Evolutionary conservation across 306 rosid genomes (phyloP).

Genomic region (Quercus gilva): DNA sequence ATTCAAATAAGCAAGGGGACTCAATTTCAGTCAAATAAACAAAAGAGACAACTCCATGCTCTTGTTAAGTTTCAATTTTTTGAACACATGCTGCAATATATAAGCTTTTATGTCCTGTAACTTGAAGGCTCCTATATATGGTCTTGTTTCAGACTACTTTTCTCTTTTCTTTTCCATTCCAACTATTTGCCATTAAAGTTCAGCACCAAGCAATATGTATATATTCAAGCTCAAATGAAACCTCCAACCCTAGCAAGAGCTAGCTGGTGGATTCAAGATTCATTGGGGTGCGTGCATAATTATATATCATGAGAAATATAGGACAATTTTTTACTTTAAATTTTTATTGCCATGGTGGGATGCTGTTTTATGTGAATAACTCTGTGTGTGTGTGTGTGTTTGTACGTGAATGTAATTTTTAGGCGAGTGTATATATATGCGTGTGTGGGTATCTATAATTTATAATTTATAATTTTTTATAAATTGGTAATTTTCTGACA

Average conservation of each 20-base stretch:
- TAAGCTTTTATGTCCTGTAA: background rate
- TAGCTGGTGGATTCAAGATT: too few species aligned
- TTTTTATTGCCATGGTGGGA: background rate
- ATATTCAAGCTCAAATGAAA: background rate
- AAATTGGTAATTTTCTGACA: conserved; percentile 7
- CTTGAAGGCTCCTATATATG: background rate
- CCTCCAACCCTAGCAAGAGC: too few species aligned
- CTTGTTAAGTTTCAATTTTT: background rate
- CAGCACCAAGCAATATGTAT: background rate
- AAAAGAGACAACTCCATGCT: background rate
- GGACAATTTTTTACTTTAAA: background rate
- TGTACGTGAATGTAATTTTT: background rate
- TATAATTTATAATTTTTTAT: background rate
- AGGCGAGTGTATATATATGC: too few species aligned
- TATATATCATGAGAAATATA: background rate
- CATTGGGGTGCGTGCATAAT: background rate
- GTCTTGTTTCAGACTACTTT: background rate
- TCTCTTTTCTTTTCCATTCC: background rate
- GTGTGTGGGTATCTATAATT: too few species aligned
- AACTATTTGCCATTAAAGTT: background rate
- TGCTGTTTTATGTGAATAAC: background rate
- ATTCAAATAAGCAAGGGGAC: background rate
- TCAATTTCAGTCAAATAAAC: background rate
- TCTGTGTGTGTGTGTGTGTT: too few species aligned
- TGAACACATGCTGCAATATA: background rate